Evolutionary conservation across 257 asterid species (phyloP).

Genomic region (Fraxinus cuspidata): DNA sequence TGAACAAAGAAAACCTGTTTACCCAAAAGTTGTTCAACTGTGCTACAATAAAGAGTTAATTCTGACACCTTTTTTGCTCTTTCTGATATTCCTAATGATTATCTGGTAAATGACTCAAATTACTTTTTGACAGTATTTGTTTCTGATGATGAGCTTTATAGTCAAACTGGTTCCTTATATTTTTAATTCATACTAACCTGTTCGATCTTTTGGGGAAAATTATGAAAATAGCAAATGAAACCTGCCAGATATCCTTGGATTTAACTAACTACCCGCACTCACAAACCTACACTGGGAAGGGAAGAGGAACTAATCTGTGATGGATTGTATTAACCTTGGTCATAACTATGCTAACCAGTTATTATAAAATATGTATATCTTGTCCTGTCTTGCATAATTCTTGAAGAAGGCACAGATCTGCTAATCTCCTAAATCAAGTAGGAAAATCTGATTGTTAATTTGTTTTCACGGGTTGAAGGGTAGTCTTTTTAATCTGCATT

Average conservation of each 20-base stretch:
- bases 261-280: neutral
- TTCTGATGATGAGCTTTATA: neutral
- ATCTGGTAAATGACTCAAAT: neutral
- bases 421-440: neutral
- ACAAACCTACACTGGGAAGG: neutral
- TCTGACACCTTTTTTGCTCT: neutral
- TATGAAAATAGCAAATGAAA: neutral
- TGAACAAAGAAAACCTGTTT: neutral
- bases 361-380: neutral
- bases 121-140: neutral
- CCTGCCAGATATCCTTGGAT: neutral
- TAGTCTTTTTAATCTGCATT: neutral
- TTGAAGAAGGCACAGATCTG: neutral
- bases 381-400: neutral
- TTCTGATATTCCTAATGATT: neutral
- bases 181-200: neutral
- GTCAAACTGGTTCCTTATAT: neutral
- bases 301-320: neutral
- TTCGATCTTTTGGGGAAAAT: neutral
- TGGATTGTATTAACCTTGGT: neutral
- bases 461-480: neutral
- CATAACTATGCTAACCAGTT: neutral
- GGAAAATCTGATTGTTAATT: conserved; percentile 1
- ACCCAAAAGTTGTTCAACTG: neutral
- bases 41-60: neutral